Percentiles rank a stretch among this genome's conserved stretches.
Conservation (phyloP, 2,329 filamentous ascomycete genomes). For the Fusarium xyrophilum region DNA sequence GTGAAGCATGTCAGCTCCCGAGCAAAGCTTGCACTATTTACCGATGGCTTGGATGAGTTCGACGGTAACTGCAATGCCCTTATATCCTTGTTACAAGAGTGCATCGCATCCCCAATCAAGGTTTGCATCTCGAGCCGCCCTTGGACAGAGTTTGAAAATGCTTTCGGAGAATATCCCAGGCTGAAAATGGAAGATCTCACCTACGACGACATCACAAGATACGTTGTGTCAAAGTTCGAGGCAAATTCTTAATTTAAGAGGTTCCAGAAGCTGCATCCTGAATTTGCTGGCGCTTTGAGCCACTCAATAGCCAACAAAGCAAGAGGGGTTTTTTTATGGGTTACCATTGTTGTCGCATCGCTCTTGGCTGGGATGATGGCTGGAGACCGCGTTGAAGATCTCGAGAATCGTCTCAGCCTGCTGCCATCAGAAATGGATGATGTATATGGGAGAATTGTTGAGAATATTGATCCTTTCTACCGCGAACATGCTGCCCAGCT, state of each 20-base stretch:
- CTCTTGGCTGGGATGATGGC: neutral
- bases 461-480: neutral
- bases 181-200: conserved; percentile 5
- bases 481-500: neutral
- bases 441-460: neutral
- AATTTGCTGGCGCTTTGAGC: rapidly evolving
- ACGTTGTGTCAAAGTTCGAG: neutral
- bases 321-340: conserved; percentile 3
- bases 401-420: neutral
- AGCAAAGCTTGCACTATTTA: neutral
- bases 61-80: neutral
- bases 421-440: neutral
- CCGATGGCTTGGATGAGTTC: conserved; percentile 19
- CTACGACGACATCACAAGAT: neutral
- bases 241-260: rapidly evolving
- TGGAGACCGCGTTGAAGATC: conserved; percentile 2
- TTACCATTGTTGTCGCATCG: conserved; percentile 1
- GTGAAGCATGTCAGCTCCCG: neutral
- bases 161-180: neutral
- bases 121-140: conserved; percentile 10
- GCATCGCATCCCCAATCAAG: neutral
- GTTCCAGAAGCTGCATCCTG: neutral
- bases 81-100: neutral
- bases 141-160: conserved; percentile 13
- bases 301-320: neutral